A percentile compares a stretch with the other conserved stretches of the same genome.
phyloP scores from a whole-genome alignment of 225 moss, liverwort and hornwort species.

The Marchantia polymorpha region DNA sequence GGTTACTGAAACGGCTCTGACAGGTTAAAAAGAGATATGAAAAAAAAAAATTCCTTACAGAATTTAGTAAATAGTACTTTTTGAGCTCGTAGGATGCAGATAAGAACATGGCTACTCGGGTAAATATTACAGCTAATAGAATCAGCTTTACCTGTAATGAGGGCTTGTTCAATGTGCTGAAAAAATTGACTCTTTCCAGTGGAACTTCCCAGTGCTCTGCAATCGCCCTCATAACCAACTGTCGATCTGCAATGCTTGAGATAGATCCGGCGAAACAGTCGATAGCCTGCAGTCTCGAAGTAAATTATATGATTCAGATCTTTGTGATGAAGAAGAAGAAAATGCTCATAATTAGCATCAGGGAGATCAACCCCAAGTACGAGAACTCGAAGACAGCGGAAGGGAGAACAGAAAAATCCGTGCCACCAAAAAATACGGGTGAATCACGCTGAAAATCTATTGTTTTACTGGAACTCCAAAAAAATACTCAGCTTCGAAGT shows the following conservation, averaged over 20 bases:
- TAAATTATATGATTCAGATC: not conserved
- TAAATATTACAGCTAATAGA: not conserved
- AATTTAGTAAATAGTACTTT: too few species aligned
- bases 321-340: not conserved
- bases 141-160: constrained; percentile 36
- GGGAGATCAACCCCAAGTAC: too few species aligned
- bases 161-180: constrained; percentile 66
- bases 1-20: not conserved
- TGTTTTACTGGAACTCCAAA: not conserved
- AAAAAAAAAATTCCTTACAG: too few species aligned
- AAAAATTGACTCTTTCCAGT: constrained; percentile 56
- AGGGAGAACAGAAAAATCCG: not conserved
- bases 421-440: not conserved
- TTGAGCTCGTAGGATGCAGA: not conserved
- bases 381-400: not conserved
- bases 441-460: not conserved
- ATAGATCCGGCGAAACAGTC: constrained; percentile 91
- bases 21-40: too few species aligned
- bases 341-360: too few species aligned
- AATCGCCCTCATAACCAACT: constrained; percentile 61
- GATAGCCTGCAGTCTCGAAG: constrained; percentile 44
- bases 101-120: not conserved
- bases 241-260: constrained; percentile 60
- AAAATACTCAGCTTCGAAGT: not conserved
- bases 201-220: constrained; percentile 77